phyloP scores from a whole-genome alignment of 768 basidiomycete genomes.

The Russula compacta region DNA sequence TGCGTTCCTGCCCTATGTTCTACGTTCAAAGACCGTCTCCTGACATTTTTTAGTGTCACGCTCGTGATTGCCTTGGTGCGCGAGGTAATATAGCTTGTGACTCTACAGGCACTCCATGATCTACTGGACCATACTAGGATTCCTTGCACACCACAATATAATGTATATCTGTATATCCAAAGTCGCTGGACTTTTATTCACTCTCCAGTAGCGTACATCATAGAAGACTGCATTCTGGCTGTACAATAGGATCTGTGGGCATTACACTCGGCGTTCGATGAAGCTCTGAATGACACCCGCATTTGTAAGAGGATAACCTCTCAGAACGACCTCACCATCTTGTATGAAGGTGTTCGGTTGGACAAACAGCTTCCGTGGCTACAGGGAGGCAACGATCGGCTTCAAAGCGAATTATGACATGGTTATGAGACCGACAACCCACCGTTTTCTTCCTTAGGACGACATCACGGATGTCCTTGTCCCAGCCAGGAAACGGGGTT shows the following conservation, averaged over 20 bases:
- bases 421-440: constrained; percentile 22
- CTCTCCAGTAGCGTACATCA: constrained; percentile 5
- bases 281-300: constrained; percentile 75
- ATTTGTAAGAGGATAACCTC: constrained; percentile 67
- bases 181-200: background rate
- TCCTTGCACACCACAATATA: background rate
- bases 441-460: constrained; percentile 76
- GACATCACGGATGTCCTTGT: constrained; percentile 64
- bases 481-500: constrained; percentile 61
- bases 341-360: constrained; percentile 72
- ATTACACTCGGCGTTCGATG: constrained; percentile 46
- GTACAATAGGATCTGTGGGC: background rate
- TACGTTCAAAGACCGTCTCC: background rate
- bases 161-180: constrained; percentile 1
- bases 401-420: background rate
- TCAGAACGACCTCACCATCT: constrained; percentile 59
- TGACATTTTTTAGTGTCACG: constrained; percentile 44
- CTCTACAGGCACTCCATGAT: background rate
- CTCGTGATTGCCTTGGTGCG: constrained; percentile 60
- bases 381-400: background rate
- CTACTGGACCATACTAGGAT: constrained; percentile 2
- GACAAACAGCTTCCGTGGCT: constrained; percentile 81
- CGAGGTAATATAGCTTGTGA: constrained; percentile 39
- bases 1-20: constrained; percentile 30
- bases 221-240: background rate